phyloP scores from a whole-genome alignment of 805 yeast species.

The Pichia thaimueangensis region DNA sequence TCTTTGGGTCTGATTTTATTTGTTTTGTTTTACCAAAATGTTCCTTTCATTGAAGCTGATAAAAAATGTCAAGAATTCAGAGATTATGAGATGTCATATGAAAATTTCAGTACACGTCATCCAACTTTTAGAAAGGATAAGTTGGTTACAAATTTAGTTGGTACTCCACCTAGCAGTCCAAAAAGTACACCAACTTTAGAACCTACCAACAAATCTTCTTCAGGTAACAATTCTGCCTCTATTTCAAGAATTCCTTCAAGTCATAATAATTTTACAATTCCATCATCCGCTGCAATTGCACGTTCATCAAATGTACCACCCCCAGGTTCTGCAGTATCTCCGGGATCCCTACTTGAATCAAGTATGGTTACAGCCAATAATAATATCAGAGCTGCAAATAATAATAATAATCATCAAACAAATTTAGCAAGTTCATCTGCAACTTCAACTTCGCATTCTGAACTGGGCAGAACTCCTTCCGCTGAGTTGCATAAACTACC shows the following conservation, averaged over 20 bases:
- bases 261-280: constrained; percentile 1
- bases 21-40: constrained; percentile 49
- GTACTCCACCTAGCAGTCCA: constrained; percentile 2
- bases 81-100: constrained; percentile 41
- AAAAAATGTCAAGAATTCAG: constrained; percentile 42
- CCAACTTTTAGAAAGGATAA: constrained; percentile 44
- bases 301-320: constrained; percentile 3
- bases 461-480: constrained; percentile 1
- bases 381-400: neutral
- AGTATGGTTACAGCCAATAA: no score
- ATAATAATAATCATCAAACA: neutral
- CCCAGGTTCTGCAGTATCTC: constrained; percentile 1
- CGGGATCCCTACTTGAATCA: neutral
- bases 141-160: constrained; percentile 6
- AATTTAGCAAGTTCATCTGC: constrained; percentile 1
- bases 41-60: constrained; percentile 56
- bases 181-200: constrained; percentile 3
- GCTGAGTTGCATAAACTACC: neutral
- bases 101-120: constrained; percentile 30
- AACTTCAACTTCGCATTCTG: constrained; percentile 10
- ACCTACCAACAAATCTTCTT: neutral
- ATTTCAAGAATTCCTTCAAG: constrained; percentile 10
- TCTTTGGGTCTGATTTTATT: constrained; percentile 67
- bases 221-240: neutral
- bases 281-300: constrained; percentile 12